Evolutionary conservation across 257 asterid genomes (phyloP), one percentile per base, ranked within the genome.

Genomic region (Jacaranda copaia): DNA sequence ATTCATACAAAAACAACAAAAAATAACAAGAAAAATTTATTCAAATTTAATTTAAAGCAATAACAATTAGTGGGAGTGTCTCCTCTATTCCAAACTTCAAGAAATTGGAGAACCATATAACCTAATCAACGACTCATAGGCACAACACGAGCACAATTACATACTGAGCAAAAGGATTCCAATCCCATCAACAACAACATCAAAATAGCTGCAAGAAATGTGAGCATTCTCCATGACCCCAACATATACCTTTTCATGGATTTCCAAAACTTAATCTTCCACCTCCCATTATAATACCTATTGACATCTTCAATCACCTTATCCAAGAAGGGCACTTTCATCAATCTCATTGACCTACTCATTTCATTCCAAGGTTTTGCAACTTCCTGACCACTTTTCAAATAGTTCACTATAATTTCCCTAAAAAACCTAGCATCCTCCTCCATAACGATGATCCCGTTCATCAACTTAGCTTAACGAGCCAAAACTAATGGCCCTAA

Each of bases 311-410:
- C 89, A 67, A 85, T 85, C 57, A 68, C 83, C 69, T 80, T 49
- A 39, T 85, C 89, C 35, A 82, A 71, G 73, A 78, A 77, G 56
- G 85, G 78, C 65, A 83, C 87, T 49, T 85, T 82, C 6, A 87
- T 85, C 79, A 82, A 75, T 59, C 79, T 85, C 16, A 85, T 60
- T 1, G 79, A 82, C 71, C 67, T 85, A n/a, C 72, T 74, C 89
- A 80, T 85, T 69, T 85, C 85, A 68, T 85, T 82, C 89, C 89
- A 85, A 35, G 82, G 60, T n/a, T 80, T 65, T 16, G 87, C 84
- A 36, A 85, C 82, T 14, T 82, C 89, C 69, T 67, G 67, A 63
- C 82, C 89, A 35, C 80, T 83, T 76, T 85, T 85, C 87, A 85
- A 60, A 19, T 64, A 75, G 57, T 80, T 82, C 56, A 75, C 4